A percentile compares a stretch with the other conserved stretches of the same genome.
Evolutionary conservation across 768 basidiomycete genomes (phyloP).

Genomic region (Pulveroboletus sp.): DNA sequence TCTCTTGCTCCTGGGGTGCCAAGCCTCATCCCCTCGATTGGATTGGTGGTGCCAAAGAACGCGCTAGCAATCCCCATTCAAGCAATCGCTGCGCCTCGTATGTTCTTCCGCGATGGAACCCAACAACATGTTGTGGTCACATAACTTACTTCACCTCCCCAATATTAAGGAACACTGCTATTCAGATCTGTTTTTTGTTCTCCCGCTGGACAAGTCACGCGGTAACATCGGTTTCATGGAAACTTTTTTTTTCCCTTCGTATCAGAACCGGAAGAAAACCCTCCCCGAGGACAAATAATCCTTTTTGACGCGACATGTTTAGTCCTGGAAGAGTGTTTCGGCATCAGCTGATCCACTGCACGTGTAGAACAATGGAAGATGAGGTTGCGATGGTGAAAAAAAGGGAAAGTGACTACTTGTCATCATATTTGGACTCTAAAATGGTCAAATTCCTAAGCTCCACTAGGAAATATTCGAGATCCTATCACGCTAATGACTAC

Average conservation of each 20-base stretch:
- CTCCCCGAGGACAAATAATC: slow-evolving; percentile 24
- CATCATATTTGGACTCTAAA: slow-evolving; percentile 16
- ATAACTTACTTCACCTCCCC: slow-evolving; percentile 19
- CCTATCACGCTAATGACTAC: slow-evolving; percentile 18
- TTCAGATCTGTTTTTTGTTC: slow-evolving; percentile 24
- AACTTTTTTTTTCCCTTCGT: slow-evolving; percentile 30
- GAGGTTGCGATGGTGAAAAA: slow-evolving; percentile 23
- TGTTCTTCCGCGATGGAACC: slow-evolving; percentile 25
- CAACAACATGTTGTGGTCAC: slow-evolving; percentile 24
- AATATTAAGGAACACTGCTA: slow-evolving; percentile 30
- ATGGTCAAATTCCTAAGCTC: slow-evolving; percentile 21
- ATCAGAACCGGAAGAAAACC: slow-evolving; percentile 18
- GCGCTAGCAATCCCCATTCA: slow-evolving; percentile 14
- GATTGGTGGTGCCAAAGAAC: slow-evolving; percentile 9
- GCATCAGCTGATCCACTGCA: slow-evolving; percentile 24
- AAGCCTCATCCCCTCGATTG: slow-evolving; percentile 16
- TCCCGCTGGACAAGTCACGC: slow-evolving; percentile 21
- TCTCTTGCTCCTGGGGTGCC: slow-evolving; percentile 20
- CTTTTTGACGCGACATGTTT: slow-evolving; percentile 16
- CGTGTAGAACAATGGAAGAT: slow-evolving; percentile 32
- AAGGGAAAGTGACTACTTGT: slow-evolving; percentile 15
- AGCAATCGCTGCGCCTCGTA: slow-evolving; percentile 24
- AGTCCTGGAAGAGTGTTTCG: slow-evolving; percentile 18
- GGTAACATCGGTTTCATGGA: slow-evolving; percentile 19
- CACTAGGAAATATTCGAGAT: slow-evolving; percentile 19